Conservation (phyloP, 169 alveolate species). For the Plasmodium inui region DNA sequence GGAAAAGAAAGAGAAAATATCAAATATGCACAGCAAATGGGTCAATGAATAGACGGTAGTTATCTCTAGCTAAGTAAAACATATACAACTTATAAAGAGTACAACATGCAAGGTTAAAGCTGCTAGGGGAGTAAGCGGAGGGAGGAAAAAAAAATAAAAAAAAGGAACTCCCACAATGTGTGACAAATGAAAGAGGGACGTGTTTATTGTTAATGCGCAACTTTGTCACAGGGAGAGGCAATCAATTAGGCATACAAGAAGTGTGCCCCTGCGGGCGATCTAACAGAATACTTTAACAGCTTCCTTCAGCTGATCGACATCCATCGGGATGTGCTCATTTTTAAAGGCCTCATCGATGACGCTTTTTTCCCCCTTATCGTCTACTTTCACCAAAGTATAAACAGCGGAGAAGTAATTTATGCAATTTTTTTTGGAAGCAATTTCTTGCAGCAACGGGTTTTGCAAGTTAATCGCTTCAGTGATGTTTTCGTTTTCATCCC, state of each 20-base stretch:
- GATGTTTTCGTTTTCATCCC: background rate
- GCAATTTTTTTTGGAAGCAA: background rate
- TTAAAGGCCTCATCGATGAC: background rate
- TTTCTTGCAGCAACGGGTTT: background rate
- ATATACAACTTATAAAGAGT: background rate
- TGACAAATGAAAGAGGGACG: background rate
- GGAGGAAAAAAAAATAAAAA: background rate
- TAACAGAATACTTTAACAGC: background rate
- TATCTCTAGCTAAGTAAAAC: background rate
- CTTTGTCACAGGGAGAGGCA: background rate
- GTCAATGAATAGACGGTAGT: background rate
- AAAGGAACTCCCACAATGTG: background rate
- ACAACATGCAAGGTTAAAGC: background rate
- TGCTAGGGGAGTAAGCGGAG: background rate
- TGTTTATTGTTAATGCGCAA: background rate
- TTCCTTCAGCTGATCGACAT: background rate
- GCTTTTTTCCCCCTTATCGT: background rate
- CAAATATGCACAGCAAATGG: background rate
- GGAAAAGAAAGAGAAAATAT: background rate
- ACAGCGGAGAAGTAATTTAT: background rate
- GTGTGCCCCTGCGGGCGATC: background rate
- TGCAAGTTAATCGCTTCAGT: background rate
- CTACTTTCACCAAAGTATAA: slow-evolving; percentile 2
- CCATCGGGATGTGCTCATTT: background rate
- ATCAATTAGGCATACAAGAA: background rate